These are phyloP conservation scores for Fusarium sp. DNA, from an alignment of 2,329 filamentous ascomycete genomes.

Conservation along the genomic window DNA sequence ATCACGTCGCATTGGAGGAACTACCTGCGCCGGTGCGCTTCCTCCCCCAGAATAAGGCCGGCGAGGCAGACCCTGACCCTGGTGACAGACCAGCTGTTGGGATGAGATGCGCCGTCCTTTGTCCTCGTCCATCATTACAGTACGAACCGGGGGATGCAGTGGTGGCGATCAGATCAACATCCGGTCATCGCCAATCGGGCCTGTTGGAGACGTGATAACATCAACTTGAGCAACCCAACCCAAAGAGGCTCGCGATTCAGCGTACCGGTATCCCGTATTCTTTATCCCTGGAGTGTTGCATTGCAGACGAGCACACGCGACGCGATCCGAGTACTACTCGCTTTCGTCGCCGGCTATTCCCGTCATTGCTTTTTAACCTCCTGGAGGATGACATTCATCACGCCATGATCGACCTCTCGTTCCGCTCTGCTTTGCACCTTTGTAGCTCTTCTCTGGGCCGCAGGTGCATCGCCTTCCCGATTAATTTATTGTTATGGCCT, in stretches of 20 bases:
- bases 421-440: not conserved
- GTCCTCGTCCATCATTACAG: not conserved
- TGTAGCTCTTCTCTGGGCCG: not conserved
- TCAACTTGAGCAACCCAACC: not conserved
- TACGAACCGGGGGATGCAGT: not conserved
- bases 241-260: not conserved
- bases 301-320: not conserved
- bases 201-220: slow-evolving; percentile 2
- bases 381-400: not conserved
- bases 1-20: slow-evolving; percentile 27
- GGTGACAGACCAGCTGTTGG: not conserved
- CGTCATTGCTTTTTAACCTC: slow-evolving; percentile 1
- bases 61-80: slow-evolving; percentile 7
- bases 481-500: not conserved
- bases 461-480: not conserved
- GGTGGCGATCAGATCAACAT: slow-evolving; percentile 22
- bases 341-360: not conserved
- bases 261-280: not conserved
- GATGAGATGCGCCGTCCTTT: not conserved
- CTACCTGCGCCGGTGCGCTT: not conserved
- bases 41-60: slow-evolving; percentile 3
- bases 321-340: not conserved
- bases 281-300: not conserved
- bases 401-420: not conserved
- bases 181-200: slow-evolving; percentile 28